phyloP scores from a whole-genome alignment of 1,284 basidiomycete genomes.

The Rugosomyces carneus region DNA sequence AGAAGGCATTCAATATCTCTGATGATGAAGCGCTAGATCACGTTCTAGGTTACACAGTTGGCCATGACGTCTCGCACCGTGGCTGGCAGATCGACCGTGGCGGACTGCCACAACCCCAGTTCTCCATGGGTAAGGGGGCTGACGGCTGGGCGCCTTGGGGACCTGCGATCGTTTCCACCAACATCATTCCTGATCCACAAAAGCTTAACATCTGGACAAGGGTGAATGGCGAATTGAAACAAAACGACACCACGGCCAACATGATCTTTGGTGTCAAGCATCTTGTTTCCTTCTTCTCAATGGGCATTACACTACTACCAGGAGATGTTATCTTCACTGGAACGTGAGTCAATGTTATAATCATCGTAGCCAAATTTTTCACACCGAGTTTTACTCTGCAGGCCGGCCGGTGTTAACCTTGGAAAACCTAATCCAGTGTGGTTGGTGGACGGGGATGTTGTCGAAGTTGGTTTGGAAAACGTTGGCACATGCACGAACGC shows the following conservation, averaged over 20 bases:
- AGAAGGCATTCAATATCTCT: slow-evolving; percentile 36
- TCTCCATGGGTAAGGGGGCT: slow-evolving; percentile 38
- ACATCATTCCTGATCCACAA: slow-evolving; percentile 39
- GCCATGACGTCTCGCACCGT: slow-evolving; percentile 36
- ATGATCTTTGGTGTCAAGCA: slow-evolving; percentile 40
- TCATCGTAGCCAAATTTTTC: not conserved
- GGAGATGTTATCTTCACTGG: slow-evolving; percentile 58
- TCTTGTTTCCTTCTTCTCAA: slow-evolving; percentile 46
- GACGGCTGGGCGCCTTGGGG: slow-evolving; percentile 40
- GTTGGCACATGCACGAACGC: slow-evolving; percentile 33
- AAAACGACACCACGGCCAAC: slow-evolving; percentile 42
- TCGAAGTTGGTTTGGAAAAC: slow-evolving; percentile 33
- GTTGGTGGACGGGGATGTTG: slow-evolving; percentile 33
- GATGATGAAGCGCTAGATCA: slow-evolving; percentile 38
- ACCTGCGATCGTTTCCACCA: slow-evolving; percentile 38
- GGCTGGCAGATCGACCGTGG: slow-evolving; percentile 41
- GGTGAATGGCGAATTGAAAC: slow-evolving; percentile 42
- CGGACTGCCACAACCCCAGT: slow-evolving; percentile 35
- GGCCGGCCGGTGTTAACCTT: slow-evolving; percentile 30
- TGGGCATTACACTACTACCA: slow-evolving; percentile 49
- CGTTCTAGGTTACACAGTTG: slow-evolving; percentile 36
- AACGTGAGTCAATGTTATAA: slow-evolving; percentile 27
- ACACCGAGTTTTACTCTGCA: slow-evolving; percentile 9
- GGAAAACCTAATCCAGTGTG: slow-evolving; percentile 31
- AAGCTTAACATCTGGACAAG: slow-evolving; percentile 39